Conservation (phyloP, 805 yeast species). For the Nakazawaea wyomingensis region DNA sequence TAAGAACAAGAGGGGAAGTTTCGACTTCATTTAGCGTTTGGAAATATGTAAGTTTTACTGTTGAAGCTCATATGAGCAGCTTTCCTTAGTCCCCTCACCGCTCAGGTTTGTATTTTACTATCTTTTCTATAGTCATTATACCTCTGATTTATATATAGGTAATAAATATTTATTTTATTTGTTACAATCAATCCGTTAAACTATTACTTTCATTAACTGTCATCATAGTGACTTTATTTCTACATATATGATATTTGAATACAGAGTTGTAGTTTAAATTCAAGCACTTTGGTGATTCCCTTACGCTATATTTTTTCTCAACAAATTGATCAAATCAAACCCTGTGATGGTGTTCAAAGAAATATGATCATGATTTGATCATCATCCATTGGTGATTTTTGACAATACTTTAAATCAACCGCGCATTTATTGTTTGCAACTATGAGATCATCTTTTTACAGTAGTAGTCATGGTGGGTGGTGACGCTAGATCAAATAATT, state of each 20-base stretch:
- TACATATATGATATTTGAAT: conserved; percentile 35
- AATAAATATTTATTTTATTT: no score
- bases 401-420: no score
- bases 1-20: no score
- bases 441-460: not conserved
- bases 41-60: no score
- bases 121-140: no score
- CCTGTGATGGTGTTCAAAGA: conserved; percentile 37
- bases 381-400: no score
- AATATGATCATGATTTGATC: no score
- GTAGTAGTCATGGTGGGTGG: not conserved
- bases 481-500: conserved; percentile 3
- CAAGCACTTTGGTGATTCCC: conserved; percentile 44
- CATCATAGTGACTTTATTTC: conserved; percentile 31
- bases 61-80: no score
- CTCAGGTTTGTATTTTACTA: conserved; percentile 23
- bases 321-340: conserved; percentile 37
- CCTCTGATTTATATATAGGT: no score
- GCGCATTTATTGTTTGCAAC: conserved; percentile 7
- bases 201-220: conserved; percentile 28
- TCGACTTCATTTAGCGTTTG: no score
- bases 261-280: conserved; percentile 33
- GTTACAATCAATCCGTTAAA: conserved; percentile 21
- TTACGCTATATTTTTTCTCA: conserved; percentile 45
- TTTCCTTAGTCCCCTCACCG: no score